These are phyloP conservation scores for Arxiozyma bovina DNA, from an alignment of 1,139 yeast genomes.

Conservation along the genomic window DNA sequence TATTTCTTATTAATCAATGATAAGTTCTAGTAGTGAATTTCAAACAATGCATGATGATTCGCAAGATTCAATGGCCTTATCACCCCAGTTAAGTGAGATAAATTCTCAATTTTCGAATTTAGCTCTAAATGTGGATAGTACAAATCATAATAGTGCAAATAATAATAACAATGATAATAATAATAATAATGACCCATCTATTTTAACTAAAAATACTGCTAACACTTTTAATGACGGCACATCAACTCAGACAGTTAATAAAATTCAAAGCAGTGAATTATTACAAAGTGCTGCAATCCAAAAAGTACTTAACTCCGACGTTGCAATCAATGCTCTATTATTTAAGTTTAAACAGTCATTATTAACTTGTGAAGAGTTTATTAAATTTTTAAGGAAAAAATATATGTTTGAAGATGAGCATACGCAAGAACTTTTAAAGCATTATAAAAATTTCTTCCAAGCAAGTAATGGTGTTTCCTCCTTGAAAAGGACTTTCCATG, in stretches of 20 bases:
- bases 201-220: background rate
- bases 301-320: slow-evolving; percentile 48
- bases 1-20: background rate
- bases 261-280: background rate
- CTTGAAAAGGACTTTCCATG: slow-evolving; percentile 56
- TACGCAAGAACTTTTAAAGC: slow-evolving; percentile 60
- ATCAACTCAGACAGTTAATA: background rate
- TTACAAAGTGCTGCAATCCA: slow-evolving; percentile 42
- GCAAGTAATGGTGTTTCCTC: slow-evolving; percentile 46
- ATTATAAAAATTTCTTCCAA: slow-evolving; percentile 38
- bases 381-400: slow-evolving; percentile 68
- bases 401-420: slow-evolving; percentile 76
- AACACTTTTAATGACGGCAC: background rate
- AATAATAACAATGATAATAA: background rate
- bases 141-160: background rate
- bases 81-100: background rate
- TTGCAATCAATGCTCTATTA: slow-evolving; percentile 57
- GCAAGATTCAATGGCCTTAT: background rate
- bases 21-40: background rate
- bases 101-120: background rate
- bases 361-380: slow-evolving; percentile 74
- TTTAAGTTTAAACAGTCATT: slow-evolving; percentile 70
- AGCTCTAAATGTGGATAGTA: background rate
- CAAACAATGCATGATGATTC: background rate
- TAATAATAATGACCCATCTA: background rate